These are phyloP conservation scores for Arthrinium puccinioides DNA, from an alignment of 2,329 filamentous ascomycete species.

Conservation along the genomic window DNA sequence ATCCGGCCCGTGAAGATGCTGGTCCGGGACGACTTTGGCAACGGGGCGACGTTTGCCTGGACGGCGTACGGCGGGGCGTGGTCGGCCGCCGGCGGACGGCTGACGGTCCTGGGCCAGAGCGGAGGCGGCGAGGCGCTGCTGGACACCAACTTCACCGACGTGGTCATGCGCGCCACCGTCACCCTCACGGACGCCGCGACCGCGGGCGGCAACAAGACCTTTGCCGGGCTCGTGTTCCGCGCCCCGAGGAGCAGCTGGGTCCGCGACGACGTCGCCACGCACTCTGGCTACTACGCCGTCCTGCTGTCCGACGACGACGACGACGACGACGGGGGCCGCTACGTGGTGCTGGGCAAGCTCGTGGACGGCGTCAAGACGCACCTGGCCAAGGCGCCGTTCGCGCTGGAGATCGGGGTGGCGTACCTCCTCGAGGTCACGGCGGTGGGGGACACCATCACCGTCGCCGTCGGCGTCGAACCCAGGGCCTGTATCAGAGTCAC, in stretches of 20 bases:
- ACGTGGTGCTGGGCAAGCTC: background rate
- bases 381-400: conserved; percentile 3
- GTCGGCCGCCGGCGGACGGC: background rate
- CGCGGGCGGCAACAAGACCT: background rate
- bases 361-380: background rate
- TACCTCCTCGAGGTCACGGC: conserved; percentile 18
- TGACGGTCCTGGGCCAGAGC: background rate
- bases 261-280: conserved; percentile 13
- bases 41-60: conserved; percentile 31
- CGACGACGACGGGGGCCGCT: no score
- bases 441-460: conserved; percentile 14
- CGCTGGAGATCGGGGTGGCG: conserved; percentile 7
- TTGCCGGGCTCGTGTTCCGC: conserved; percentile 30
- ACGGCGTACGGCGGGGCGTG: conserved; percentile 18
- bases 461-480: conserved; percentile 20
- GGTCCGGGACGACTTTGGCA: conserved; percentile 33
- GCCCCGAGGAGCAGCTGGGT: conserved; percentile 12
- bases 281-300: conserved; percentile 7
- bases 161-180: conserved; percentile 17
- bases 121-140: background rate
- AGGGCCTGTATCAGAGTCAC: conserved; percentile 11
- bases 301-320: conserved; percentile 4
- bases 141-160: conserved; percentile 3
- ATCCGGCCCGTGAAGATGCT: conserved; percentile 36
- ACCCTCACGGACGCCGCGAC: conserved; percentile 4